Conservation (phyloP, 164 flowering plant species). For the Santalum album region DNA sequence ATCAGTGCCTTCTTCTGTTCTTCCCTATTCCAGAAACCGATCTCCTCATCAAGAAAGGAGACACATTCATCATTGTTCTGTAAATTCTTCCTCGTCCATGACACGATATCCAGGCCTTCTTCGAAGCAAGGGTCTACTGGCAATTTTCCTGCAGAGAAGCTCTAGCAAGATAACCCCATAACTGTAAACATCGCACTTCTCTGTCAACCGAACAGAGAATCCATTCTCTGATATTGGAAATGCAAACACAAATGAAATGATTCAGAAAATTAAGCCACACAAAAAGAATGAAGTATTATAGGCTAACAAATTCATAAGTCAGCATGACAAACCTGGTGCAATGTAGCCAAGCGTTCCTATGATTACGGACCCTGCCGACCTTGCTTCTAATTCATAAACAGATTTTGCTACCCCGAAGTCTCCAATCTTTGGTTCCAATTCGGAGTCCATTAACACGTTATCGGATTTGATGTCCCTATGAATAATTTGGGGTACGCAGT, state of each 20-base stretch:
- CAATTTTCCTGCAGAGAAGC: slow-evolving; percentile 26
- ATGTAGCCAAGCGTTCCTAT: slow-evolving; percentile 27
- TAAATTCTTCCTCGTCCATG: slow-evolving; percentile 18
- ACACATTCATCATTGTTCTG: slow-evolving; percentile 6
- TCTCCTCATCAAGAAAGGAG: slow-evolving; percentile 10
- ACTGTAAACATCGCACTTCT: slow-evolving; percentile 21
- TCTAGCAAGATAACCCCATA: slow-evolving; percentile 28
- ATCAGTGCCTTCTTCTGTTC: slow-evolving; percentile 20
- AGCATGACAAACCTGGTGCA: slow-evolving; percentile 21
- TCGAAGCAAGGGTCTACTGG: slow-evolving; percentile 27
- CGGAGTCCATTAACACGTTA: slow-evolving; percentile 28
- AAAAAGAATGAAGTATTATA: neutral
- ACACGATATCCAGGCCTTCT: slow-evolving; percentile 22
- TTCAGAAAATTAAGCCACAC: neutral
- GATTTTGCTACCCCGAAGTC: slow-evolving; percentile 27
- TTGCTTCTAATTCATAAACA: slow-evolving; percentile 11
- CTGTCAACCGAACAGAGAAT: slow-evolving; percentile 17
- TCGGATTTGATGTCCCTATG: slow-evolving; percentile 26
- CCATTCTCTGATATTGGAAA: slow-evolving; percentile 19
- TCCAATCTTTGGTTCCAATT: slow-evolving; percentile 27
- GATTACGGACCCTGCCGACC: slow-evolving; percentile 18
- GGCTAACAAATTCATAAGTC: neutral
- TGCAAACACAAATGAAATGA: neutral
- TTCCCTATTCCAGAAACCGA: slow-evolving; percentile 12
- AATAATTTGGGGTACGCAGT: slow-evolving; percentile 24